A percentile compares a stretch with the other conserved stretches of the same genome.
Evolutionary conservation across 2,329 filamentous ascomycete species (phyloP).

Genomic region (Ceratocystis papillata): DNA sequence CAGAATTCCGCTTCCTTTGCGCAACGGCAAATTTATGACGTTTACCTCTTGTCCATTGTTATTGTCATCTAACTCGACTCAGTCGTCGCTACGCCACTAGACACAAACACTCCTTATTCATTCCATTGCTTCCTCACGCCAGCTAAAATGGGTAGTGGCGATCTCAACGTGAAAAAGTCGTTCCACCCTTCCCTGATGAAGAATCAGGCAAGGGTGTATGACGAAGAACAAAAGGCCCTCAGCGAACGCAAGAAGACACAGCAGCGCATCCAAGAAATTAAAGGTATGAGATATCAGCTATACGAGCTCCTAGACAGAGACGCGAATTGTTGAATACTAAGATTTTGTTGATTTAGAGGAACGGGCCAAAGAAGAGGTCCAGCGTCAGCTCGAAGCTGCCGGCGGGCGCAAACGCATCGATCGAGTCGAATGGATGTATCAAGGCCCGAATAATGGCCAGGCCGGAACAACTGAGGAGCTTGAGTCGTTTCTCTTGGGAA

Average conservation of each 20-base stretch:
- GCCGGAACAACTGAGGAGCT: constrained; percentile 75
- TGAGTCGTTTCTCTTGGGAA: constrained; percentile 86
- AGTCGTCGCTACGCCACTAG: neutral
- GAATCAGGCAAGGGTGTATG: constrained; percentile 85
- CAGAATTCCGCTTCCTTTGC: neutral
- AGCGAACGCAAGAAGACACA: constrained; percentile 92
- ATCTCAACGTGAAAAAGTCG: constrained; percentile 90
- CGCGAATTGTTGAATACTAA: neutral
- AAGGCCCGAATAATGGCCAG: constrained; percentile 68
- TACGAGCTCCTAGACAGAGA: neutral
- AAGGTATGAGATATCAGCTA: constrained; percentile 31
- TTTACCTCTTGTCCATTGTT: neutral
- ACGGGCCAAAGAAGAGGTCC: constrained; percentile 80
- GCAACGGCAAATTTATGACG: neutral
- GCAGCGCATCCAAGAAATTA: constrained; percentile 81
- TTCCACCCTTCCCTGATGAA: constrained; percentile 86
- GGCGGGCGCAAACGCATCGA: constrained; percentile 71
- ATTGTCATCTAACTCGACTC: neutral
- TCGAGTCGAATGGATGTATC: constrained; percentile 97
- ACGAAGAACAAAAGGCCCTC: constrained; percentile 82
- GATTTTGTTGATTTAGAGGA: constrained; percentile 48
- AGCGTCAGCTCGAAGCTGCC: constrained; percentile 76
- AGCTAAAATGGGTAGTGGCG: constrained; percentile 72
- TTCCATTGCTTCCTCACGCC: neutral
- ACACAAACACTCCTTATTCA: neutral